Evolutionary conservation across 768 basidiomycete species (phyloP).

Genomic region (Boletus patriciae): DNA sequence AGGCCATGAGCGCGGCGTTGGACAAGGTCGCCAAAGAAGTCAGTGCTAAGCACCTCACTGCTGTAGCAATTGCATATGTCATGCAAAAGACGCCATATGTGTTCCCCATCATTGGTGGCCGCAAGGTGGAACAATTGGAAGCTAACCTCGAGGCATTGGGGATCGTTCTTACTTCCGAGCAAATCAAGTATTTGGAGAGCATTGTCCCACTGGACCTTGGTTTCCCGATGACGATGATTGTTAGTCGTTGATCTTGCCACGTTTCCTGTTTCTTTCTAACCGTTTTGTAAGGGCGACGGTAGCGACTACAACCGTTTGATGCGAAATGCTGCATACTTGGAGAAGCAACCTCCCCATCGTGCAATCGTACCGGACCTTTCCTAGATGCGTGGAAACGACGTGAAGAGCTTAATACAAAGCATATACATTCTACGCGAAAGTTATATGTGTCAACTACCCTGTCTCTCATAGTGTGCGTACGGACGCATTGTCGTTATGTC

Average conservation of each 20-base stretch:
- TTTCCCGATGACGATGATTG: constrained; percentile 37
- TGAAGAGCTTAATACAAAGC: not conserved
- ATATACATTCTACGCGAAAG: not conserved
- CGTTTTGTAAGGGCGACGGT: constrained; percentile 30
- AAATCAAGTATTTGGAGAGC: constrained; percentile 40
- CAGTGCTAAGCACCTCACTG: constrained; percentile 35
- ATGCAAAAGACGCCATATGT: constrained; percentile 48
- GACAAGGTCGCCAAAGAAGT: constrained; percentile 43
- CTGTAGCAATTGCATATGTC: constrained; percentile 45
- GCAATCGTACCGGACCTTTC: constrained; percentile 8
- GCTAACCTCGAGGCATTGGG: constrained; percentile 46
- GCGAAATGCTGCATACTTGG: constrained; percentile 17
- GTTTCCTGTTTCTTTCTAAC: not conserved
- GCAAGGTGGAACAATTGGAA: constrained; percentile 44
- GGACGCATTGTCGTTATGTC: not conserved
- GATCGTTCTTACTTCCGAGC: constrained; percentile 39
- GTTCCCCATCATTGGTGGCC: constrained; percentile 44
- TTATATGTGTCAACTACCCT: not conserved
- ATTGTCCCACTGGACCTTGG: constrained; percentile 38
- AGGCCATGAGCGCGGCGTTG: constrained; percentile 34
- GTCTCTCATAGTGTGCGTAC: not conserved
- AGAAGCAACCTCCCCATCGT: constrained; percentile 16
- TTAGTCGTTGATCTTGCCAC: constrained; percentile 20
- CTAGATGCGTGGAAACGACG: not conserved
- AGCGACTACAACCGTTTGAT: constrained; percentile 13